Evolutionary conservation across 2,329 filamentous ascomycete genomes (phyloP), one percentile per base, ranked within the genome.

Genomic region (Bipolaris oryzae): DNA sequence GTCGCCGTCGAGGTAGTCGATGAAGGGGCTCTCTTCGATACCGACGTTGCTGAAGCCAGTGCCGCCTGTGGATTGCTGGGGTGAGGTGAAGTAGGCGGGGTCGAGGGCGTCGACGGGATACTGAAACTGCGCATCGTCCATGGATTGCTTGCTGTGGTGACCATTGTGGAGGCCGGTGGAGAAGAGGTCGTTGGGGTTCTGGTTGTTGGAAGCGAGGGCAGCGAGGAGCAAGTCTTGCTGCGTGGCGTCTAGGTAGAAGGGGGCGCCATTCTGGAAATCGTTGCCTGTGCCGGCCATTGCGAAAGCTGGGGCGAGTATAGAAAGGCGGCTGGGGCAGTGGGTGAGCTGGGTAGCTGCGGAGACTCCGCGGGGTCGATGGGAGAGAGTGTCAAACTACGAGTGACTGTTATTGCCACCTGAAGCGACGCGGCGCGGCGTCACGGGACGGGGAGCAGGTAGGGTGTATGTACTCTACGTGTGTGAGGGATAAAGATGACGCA

Each of bases 1-100:
- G 69, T 93, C 90, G 57, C 81, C 82, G 57, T 93, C 91, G 55
- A 92, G 87, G 44, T 92, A 95, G 72, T 96, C 92, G 55, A 96
- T 82, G 70, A 88, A 93, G 0, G 93, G 92, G 62, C 89, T 95
- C 46, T 92, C 89, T 31, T 92, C 86, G 10, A 80, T 61, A 42
- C 64, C 64, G 35, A 74, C 73, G 54, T 86, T 84, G 61, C 80
- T 83, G 53, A 85, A 74, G 23, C 77, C 76, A 33, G 81, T 79
- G 2, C 79, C 62, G 15, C 69, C 68, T 1, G 70, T 71, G 43
- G 60, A 66, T 52, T 78, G 75, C 46, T 76, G 74, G 1, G 76
- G 74, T 7, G 75, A 77, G 6, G 73, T 61, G 53, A 77, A 77
- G 67, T 74, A 74, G 34, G 62, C 56, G 18, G 72, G 68, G 53